Percentiles rank a stretch among this genome's conserved stretches.
Conservation (phyloP, 345 rosid genomes). For the Linum trigynum region DNA sequence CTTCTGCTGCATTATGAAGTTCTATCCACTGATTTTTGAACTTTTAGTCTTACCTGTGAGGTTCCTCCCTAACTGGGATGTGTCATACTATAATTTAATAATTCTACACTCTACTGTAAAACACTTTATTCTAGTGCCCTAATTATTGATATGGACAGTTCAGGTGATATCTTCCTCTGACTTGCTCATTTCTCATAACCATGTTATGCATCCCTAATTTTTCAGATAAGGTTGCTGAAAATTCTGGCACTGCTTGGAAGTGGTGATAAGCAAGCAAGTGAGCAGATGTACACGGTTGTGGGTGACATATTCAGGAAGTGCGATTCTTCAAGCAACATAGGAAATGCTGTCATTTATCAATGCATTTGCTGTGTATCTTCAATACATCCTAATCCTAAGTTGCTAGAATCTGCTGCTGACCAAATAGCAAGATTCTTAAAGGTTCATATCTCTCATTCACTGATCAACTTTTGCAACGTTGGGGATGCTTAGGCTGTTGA, state of each 20-base stretch:
- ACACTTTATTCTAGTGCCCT: not conserved
- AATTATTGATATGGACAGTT: too few relatives aligned
- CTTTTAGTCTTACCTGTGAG: not conserved
- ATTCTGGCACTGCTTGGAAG: slow-evolving; percentile 85
- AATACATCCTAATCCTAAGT: slow-evolving; percentile 69
- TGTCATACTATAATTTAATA: not conserved
- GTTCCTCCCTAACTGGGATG: too few relatives aligned
- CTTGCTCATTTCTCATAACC: too few relatives aligned
- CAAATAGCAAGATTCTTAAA: slow-evolving; percentile 80
- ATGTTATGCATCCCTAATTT: not conserved
- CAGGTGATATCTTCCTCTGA: too few relatives aligned
- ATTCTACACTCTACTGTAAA: not conserved
- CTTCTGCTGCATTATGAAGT: not conserved
- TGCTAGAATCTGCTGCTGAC: slow-evolving; percentile 84
- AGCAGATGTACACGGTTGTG: slow-evolving; percentile 81
- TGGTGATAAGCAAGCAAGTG: slow-evolving; percentile 95
- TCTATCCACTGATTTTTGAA: not conserved
- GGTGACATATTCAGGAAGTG: slow-evolving; percentile 87
- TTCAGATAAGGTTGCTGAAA: slow-evolving; percentile 88
- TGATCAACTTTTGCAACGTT: slow-evolving; percentile 11
- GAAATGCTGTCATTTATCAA: slow-evolving; percentile 86
- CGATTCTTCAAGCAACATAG: slow-evolving; percentile 78
- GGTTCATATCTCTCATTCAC: slow-evolving; percentile 34
- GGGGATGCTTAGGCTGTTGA: not conserved
- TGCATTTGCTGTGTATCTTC: slow-evolving; percentile 89